Base-by-base conservation (phyloP, 164 flowering plant species). In the Annona cherimola region DNA sequence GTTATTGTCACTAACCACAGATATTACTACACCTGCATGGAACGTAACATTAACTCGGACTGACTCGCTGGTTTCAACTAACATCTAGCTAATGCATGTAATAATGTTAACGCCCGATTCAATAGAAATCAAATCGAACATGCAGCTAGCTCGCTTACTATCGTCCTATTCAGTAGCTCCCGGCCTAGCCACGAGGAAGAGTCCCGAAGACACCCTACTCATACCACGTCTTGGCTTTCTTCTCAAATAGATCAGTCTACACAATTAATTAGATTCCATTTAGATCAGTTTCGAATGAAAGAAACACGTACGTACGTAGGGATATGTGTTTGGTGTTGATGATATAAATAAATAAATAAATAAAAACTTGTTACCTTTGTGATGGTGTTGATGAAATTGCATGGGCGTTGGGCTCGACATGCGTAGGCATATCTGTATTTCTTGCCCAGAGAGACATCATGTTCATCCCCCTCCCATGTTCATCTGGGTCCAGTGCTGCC, bases 311-410 rank as follows among this genome's bases (percentile, higher is more conserved):
- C 35, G 35, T 26, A 26, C 35, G 35, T 26, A 26, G 35, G 35
- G 18, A 26, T 26, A 26, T 26, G 35, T 50, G 57, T 50, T 16
- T 50, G 57, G 14, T 50, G 57, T 50, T 26, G 35, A 26, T 26
- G 35, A 26, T 26, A 26, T 26, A 26, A 26, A 26, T 26, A 26
- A 26, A 26, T 26, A 26, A 26, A 26, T 26, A 26, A 26, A 26
- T 26, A 26, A 26, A 26, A 26, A 26, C 35, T 50, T 50, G 57
- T 50, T 82, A 90, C 99, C 90, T 95, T 95, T 35, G 98, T 91
- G 79, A 95, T 81, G 70, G 99, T 88, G 84, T 95, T 95, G 77
- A 96, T 97, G 81, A 95, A 95, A 76, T 95, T 87, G 75, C 98
- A 93, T 11, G 99, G 99, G 61, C 99, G 90, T 50, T 79, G 73